A percentile compares a stretch with the other conserved stretches of the same genome.
Conservation (phyloP, 2,329 filamentous ascomycete species). For the Botrytis aclada region DNA sequence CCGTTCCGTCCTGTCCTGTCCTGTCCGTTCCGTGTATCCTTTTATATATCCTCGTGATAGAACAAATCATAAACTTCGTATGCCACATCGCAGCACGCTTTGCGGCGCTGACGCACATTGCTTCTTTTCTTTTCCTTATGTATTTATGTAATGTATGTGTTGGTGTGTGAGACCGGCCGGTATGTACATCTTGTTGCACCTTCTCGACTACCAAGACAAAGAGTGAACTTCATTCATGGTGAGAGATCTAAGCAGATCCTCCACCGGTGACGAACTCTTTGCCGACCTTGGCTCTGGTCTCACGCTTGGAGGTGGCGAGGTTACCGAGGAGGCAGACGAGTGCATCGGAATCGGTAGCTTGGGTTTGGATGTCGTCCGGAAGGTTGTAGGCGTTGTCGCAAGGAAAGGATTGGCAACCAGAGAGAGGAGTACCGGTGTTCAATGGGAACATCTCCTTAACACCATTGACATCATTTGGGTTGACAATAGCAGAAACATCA, state of each 20-base stretch:
- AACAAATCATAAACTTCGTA: constrained; percentile 7
- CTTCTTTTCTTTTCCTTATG: background rate
- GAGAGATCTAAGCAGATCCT: background rate
- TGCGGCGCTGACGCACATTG: constrained; percentile 13
- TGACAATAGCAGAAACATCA: constrained; percentile 57
- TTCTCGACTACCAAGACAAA: background rate
- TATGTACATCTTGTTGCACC: background rate
- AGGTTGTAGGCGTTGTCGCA: constrained; percentile 54
- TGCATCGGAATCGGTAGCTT: constrained; percentile 47
- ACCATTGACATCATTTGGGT: constrained; percentile 48
- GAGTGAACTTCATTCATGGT: background rate
- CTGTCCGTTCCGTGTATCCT: background rate
- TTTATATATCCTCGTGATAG: constrained; percentile 9
- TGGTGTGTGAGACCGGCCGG: background rate
- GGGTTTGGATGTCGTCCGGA: constrained; percentile 54
- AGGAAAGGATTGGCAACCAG: constrained; percentile 51
- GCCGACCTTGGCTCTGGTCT: background rate
- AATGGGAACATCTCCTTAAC: constrained; percentile 55
- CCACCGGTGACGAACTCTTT: background rate
- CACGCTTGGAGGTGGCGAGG: constrained; percentile 20
- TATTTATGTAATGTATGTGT: background rate
- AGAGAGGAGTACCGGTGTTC: constrained; percentile 40
- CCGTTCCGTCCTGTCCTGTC: background rate
- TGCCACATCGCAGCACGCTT: constrained; percentile 14
- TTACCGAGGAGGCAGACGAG: constrained; percentile 45